Percentiles rank a stretch among this genome's conserved stretches.
Evolutionary conservation across 2,329 filamentous ascomycete genomes (phyloP).

Genomic region (Cladosporium sp.): DNA sequence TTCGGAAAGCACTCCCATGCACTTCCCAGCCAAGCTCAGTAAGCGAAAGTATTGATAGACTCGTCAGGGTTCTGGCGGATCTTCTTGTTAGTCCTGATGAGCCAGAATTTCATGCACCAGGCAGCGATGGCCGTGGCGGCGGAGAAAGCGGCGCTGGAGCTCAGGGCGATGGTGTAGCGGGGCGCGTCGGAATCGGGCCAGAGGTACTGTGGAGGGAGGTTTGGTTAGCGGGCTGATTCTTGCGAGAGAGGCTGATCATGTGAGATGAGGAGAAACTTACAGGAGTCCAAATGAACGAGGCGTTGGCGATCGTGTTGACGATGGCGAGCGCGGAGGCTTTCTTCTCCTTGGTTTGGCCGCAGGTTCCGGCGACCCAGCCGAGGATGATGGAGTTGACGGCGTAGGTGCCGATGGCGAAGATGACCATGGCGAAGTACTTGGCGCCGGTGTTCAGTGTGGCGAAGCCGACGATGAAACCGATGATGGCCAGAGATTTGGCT

Average conservation of each 20-base stretch:
- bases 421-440: conserved; percentile 20
- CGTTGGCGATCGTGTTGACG: conserved; percentile 47
- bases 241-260: background rate
- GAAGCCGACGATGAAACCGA: conserved; percentile 36
- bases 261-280: conserved; percentile 7
- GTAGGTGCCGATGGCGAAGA: conserved; percentile 35
- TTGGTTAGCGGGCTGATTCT: background rate
- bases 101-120: conserved; percentile 40
- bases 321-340: conserved; percentile 47
- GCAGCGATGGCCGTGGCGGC: conserved; percentile 41
- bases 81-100: conserved; percentile 42
- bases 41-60: conserved; percentile 26
- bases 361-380: conserved; percentile 43
- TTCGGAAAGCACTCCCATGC: too few species aligned
- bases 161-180: conserved; percentile 43
- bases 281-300: conserved; percentile 49
- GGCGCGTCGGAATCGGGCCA: conserved; percentile 46
- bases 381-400: conserved; percentile 46
- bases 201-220: conserved; percentile 36
- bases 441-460: conserved; percentile 34
- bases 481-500: conserved; percentile 33
- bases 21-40: too few species aligned
- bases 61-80: conserved; percentile 28
- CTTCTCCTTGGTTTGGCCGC: conserved; percentile 48
- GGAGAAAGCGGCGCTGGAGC: conserved; percentile 41